Conservation (phyloP, 2,329 filamentous ascomycete species). For the Xylariaceae sp. region DNA sequence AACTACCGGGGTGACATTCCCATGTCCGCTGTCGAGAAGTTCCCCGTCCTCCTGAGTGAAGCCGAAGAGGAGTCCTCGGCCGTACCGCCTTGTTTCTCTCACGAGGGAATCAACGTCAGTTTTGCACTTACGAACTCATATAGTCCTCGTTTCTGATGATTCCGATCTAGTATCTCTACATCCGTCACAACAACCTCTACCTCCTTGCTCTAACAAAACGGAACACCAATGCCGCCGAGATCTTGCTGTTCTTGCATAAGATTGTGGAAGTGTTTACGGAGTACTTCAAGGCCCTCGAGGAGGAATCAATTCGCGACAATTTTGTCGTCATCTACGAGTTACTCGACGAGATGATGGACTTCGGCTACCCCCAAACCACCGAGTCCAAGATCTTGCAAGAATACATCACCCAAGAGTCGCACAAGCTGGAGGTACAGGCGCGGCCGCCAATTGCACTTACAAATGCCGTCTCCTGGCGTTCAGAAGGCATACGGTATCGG, state of each 20-base stretch:
- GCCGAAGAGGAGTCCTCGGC: conserved; percentile 98
- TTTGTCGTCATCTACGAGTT: conserved; percentile 99
- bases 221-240: conserved; percentile 98
- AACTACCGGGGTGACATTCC: conserved; percentile 98
- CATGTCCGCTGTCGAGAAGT: conserved; percentile 98
- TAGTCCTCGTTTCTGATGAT: conserved; percentile 7
- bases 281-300: conserved; percentile 98
- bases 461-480: conserved; percentile 96
- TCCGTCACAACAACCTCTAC: conserved; percentile 98
- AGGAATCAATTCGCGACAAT: conserved; percentile 98
- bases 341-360: conserved; percentile 99
- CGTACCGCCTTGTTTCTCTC: conserved; percentile 94
- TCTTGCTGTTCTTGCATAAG: conserved; percentile 95
- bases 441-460: conserved; percentile 96
- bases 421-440: conserved; percentile 95
- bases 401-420: conserved; percentile 98
- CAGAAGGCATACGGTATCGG: conserved; percentile 94
- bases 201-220: conserved; percentile 96
- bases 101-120: conserved; percentile 94
- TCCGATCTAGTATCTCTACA: conserved; percentile 82
- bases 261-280: conserved; percentile 98
- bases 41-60: conserved; percentile 90
- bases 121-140: not conserved
- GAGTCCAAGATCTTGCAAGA: conserved; percentile 98
- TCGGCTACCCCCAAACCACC: conserved; percentile 97